Base-by-base conservation (phyloP, 1,284 basidiomycete genomes). In the Cryptococcus hybrid region DNA sequence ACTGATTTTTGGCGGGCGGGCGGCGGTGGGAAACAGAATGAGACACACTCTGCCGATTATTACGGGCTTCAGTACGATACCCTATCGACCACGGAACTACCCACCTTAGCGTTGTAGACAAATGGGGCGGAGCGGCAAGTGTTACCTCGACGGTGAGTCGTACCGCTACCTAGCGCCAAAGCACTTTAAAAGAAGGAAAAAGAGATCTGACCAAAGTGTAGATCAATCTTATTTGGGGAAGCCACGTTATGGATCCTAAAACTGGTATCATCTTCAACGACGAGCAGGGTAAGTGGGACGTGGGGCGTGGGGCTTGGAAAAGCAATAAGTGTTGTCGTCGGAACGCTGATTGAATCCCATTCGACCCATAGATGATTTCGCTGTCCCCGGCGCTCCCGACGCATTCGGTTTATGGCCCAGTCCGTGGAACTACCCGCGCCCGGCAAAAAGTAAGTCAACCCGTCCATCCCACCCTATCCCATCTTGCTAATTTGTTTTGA, bases 181-280 rank as follows among this genome's bases (percentile, higher is more conserved):
- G 9, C 12, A 30, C 24, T 47, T 9, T 18, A 18, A 47, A 8
- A 48, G 24, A n/a, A n/a, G n/a, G n/a, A n/a, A n/a, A n/a, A 18
- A 18, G 18, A 18, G 18, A 18, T 18, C 18, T 18, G 18, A 18
- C 18, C 18, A 18, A 18, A 18, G 18, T 18, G 18, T 50, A 74
- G 73, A 86, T 97, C 52, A 97, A 97, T 75, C 71, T 93, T 15
- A 78, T 81, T 37, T 96, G 95, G 77, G 92, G 92, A n/a, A 90
- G 88, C 4, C 78, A 80, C 34, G 88, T 95, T 11, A 82, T 94
- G 69, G 91, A 93, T 74, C 83, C 88, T 0, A 82, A 85, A 42
- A 94, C 91, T 0, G 94, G 93, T 0, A 82, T 97, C 36, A 84
- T 97, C 54, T 77, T 97, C 47, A 96, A 97, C 70, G 86, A 97